Conservation (phyloP, 2,329 filamentous ascomycete genomes). For the Alternaria metachromatica region DNA sequence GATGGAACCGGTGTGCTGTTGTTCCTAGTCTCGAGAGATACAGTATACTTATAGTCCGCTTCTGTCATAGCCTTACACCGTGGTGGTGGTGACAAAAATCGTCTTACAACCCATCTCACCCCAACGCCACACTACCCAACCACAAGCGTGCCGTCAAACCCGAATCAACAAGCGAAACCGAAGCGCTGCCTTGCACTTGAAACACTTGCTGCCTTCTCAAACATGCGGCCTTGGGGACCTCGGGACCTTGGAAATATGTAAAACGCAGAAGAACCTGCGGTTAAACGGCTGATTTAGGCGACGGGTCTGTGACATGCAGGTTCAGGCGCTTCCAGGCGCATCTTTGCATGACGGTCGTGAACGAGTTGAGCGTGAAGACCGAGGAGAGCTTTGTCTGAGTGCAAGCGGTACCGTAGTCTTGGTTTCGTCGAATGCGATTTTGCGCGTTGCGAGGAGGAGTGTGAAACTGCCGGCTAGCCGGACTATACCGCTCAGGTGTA, state of each 20-base stretch:
- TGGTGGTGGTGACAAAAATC: neutral
- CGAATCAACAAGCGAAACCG: neutral
- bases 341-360: neutral
- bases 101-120: neutral
- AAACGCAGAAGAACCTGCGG: conserved; percentile 18
- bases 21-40: neutral
- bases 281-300: conserved; percentile 5
- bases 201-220: conserved; percentile 2
- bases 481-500: neutral
- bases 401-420: neutral
- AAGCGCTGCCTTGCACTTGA: conserved; percentile 3
- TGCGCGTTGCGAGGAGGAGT: neutral
- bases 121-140: neutral
- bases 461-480: neutral
- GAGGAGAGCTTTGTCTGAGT: neutral
- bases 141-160: neutral
- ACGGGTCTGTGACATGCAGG: neutral
- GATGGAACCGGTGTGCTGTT: neutral
- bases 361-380: neutral
- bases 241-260: neutral
- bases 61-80: neutral
- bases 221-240: conserved; percentile 9
- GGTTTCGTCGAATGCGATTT: neutral
- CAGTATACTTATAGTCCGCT: neutral
- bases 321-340: neutral